Evolutionary conservation across 2,329 filamentous ascomycete genomes (phyloP).

Genomic region (Scedosporium boydii): DNA sequence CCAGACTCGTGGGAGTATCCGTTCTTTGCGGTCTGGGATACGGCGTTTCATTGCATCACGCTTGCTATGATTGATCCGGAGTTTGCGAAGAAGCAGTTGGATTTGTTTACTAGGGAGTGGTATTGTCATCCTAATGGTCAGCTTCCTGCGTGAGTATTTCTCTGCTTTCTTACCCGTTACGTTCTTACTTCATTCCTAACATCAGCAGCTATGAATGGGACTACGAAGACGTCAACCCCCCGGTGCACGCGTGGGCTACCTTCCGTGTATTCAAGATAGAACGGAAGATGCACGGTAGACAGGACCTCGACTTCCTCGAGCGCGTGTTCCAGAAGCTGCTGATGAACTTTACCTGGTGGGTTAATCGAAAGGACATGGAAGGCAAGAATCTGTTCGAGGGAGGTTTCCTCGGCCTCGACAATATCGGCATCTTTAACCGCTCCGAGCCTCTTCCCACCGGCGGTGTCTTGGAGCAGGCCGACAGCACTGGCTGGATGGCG

Average conservation of each 20-base stretch:
- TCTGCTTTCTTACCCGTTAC: too few relatives aligned
- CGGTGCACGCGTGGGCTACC: conserved; percentile 91
- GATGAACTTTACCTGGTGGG: conserved; percentile 98
- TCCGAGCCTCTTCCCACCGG: conserved; percentile 92
- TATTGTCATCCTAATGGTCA: conserved; percentile 98
- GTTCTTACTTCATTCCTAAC: too few relatives aligned
- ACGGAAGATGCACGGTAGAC: conserved; percentile 89
- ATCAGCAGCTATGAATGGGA: conserved; percentile 95
- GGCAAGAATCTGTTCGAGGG: conserved; percentile 98
- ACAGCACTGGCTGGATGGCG: conserved; percentile 98
- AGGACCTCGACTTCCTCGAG: conserved; percentile 92
- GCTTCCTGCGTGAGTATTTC: conserved; percentile 61
- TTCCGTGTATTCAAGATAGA: conserved; percentile 98
- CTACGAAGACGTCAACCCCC: conserved; percentile 93
- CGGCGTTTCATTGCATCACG: conserved; percentile 92
- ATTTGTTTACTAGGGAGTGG: conserved; percentile 94
- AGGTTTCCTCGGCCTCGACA: conserved; percentile 90
- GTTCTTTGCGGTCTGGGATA: conserved; percentile 96
- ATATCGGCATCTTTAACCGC: conserved; percentile 94
- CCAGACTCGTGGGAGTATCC: conserved; percentile 98
- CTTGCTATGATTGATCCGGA: conserved; percentile 96
- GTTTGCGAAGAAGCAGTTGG: conserved; percentile 95
- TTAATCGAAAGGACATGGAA: conserved; percentile 88
- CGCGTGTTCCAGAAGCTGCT: conserved; percentile 93
- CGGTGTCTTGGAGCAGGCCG: conserved; percentile 87